Evolutionary conservation across 208 protist genomes (phyloP).

Genomic region (Trypanosoma mega): DNA sequence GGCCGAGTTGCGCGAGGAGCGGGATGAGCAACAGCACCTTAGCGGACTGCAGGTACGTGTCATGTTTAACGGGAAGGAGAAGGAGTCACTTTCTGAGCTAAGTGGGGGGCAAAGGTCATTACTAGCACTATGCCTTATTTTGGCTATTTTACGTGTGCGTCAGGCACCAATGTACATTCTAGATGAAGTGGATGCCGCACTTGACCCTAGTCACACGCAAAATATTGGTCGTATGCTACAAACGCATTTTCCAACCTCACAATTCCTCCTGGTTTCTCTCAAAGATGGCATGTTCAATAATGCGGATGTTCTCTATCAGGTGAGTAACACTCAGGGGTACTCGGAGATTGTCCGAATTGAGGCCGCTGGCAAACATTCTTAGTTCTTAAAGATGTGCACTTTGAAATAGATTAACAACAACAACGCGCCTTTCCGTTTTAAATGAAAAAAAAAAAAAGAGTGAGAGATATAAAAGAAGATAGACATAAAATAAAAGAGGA

Average conservation of each 20-base stretch:
- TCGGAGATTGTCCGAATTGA: constrained; percentile 79
- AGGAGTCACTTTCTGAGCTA: constrained; percentile 98
- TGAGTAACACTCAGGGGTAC: constrained; percentile 93
- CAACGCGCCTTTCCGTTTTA: no score
- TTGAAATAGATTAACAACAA: no score
- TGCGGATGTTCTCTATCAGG: constrained; percentile 99
- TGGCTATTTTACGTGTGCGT: constrained; percentile 98
- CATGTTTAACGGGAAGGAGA: constrained; percentile 97
- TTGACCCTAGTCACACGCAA: constrained; percentile 99
- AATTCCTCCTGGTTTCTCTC: constrained; percentile 99
- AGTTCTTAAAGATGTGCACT: no score
- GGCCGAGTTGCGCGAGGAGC: constrained; percentile 89
- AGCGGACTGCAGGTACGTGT: constrained; percentile 95
- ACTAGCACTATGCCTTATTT: constrained; percentile 98
- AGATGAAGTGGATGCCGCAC: constrained; percentile 99
- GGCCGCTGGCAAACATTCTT: neutral
- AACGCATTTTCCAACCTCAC: constrained; percentile 95
- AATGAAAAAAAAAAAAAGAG: no score
- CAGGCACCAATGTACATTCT: constrained; percentile 99
- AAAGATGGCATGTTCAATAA: constrained; percentile 99
- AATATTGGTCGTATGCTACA: constrained; percentile 98
- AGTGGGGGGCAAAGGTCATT: constrained; percentile 99
- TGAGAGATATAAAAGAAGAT: neutral
- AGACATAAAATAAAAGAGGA: neutral
- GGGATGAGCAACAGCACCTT: constrained; percentile 69